Percentiles rank a stretch among this genome's conserved stretches.
These are phyloP conservation scores for Neovahlkampfia damariscottae DNA, from an alignment of 78 protist species.

Conservation along the genomic window DNA sequence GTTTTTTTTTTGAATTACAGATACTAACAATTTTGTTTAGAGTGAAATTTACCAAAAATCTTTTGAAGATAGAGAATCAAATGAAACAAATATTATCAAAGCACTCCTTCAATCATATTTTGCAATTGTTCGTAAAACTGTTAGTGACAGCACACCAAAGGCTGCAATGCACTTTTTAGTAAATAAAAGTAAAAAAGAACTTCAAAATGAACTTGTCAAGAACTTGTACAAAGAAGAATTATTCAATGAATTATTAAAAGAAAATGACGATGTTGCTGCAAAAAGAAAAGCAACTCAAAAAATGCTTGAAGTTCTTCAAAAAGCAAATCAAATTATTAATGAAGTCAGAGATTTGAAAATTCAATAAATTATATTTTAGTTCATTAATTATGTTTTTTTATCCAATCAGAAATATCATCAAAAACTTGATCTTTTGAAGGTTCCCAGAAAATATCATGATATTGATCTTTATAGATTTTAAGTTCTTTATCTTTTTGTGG, in stretches of 20 bases:
- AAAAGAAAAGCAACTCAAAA: neutral
- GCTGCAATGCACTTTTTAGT: slow-evolving; percentile 87
- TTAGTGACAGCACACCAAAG: slow-evolving; percentile 83
- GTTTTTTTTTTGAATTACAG: no score
- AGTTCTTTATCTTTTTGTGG: no score
- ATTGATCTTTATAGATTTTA: no score
- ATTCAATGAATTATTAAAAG: slow-evolving; percentile 63
- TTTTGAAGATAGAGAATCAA: neutral
- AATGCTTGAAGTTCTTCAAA: slow-evolving; percentile 9
- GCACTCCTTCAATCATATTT: slow-evolving; percentile 57
- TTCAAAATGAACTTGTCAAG: slow-evolving; percentile 62
- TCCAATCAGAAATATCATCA: no score
- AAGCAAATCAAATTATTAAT: slow-evolving; percentile 54
- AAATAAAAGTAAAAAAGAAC: slow-evolving; percentile 45
- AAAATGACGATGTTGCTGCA: slow-evolving; percentile 7
- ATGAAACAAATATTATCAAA: slow-evolving; percentile 7
- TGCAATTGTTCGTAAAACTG: slow-evolving; percentile 62
- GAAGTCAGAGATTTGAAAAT: slow-evolving; percentile 38
- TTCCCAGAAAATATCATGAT: no score
- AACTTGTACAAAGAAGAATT: slow-evolving; percentile 62
- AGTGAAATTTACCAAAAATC: neutral
- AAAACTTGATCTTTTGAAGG: no score
- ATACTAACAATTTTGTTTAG: neutral
- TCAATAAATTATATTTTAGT: neutral
- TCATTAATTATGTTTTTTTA: no score